These are phyloP conservation scores for Penicillium sp. DNA, from an alignment of 2,329 filamentous ascomycete species.

Conservation along the genomic window DNA sequence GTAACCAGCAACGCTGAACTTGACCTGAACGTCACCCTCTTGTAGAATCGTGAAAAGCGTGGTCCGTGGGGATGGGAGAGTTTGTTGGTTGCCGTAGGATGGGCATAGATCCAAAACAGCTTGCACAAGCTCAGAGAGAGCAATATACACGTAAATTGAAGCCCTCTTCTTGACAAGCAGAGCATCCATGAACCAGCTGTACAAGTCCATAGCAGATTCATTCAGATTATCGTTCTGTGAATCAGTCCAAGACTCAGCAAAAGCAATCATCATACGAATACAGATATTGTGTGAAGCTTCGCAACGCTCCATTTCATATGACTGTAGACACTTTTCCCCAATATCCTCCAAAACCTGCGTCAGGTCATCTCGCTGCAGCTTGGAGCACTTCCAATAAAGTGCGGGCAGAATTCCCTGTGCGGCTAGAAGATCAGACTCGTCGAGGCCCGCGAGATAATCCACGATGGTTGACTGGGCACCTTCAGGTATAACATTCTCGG, in stretches of 20 bases:
- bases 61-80: conserved; percentile 65
- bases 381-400: conserved; percentile 33
- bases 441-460: conserved; percentile 40
- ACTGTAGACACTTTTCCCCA: conserved; percentile 51
- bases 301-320: conserved; percentile 67
- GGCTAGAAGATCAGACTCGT: conserved; percentile 41
- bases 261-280: conserved; percentile 66
- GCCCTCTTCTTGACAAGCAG: conserved; percentile 68
- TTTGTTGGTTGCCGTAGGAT: conserved; percentile 63
- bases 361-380: conserved; percentile 38
- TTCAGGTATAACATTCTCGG: neutral
- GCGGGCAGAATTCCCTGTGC: conserved; percentile 33
- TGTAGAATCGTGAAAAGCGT: conserved; percentile 73
- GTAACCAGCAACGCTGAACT: conserved; percentile 70
- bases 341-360: conserved; percentile 51
- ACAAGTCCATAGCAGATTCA: conserved; percentile 72
- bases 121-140: conserved; percentile 69
- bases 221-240: conserved; percentile 59
- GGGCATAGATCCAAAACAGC: conserved; percentile 67
- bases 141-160: conserved; percentile 68
- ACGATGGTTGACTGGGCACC: conserved; percentile 22
- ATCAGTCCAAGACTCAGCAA: conserved; percentile 65
- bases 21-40: conserved; percentile 67
- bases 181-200: conserved; percentile 71
- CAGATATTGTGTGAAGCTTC: conserved; percentile 71